A percentile compares a stretch with the other conserved stretches of the same genome.
Evolutionary conservation across 2,329 filamentous ascomycete genomes (phyloP).

Genomic region (Alternaria brassicicola): DNA sequence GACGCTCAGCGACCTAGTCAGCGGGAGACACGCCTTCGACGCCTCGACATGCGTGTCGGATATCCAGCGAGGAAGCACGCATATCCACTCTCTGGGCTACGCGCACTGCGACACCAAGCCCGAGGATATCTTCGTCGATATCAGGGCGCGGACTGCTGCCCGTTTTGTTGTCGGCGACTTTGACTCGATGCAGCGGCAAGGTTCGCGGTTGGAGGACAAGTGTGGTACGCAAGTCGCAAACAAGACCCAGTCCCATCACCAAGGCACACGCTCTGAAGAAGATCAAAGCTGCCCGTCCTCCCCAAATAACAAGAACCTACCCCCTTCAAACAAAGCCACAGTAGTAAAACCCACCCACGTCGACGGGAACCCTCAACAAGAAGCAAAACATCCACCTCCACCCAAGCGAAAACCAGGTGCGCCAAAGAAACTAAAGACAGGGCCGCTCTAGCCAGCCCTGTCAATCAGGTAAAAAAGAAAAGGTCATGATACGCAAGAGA

Average conservation of each 20-base stretch:
- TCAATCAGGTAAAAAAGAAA: background rate
- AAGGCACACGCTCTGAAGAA: background rate
- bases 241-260: background rate
- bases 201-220: background rate
- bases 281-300: background rate
- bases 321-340: no score
- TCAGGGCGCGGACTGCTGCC: background rate
- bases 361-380: no score
- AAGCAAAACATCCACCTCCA: background rate
- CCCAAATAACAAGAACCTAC: no score
- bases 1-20: background rate
- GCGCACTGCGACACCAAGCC: constrained; percentile 9
- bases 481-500: background rate
- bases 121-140: constrained; percentile 11
- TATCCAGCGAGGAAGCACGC: constrained; percentile 1
- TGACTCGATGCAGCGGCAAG: background rate
- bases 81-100: constrained; percentile 11
- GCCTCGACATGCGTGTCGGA: background rate
- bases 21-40: background rate
- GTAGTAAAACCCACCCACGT: background rate
- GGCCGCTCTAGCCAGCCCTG: background rate
- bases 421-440: background rate
- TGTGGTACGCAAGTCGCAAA: background rate
- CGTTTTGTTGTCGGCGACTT: background rate
- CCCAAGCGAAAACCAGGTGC: background rate